Conservation (phyloP, 345 rosid species). For the Eucalyptus marginata region DNA sequence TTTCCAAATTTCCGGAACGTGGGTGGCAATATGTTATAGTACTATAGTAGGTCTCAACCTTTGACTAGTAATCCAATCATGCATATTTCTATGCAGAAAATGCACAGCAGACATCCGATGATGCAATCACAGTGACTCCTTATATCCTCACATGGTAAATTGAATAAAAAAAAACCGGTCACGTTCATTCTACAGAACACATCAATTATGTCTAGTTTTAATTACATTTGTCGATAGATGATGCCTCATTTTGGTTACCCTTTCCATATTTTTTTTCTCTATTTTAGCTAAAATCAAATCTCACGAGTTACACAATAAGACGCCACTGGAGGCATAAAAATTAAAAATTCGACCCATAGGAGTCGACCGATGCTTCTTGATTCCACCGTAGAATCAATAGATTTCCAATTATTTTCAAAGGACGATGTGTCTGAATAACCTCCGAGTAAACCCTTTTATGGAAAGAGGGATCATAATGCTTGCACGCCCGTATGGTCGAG, state of each 20-base stretch:
- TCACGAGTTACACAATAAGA: background rate
- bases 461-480: background rate
- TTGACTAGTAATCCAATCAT: background rate
- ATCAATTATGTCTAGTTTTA: background rate
- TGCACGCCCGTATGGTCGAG: background rate
- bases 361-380: background rate
- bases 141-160: background rate
- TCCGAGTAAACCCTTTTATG: background rate
- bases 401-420: background rate
- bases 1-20: background rate
- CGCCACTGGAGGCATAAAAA: background rate
- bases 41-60: background rate
- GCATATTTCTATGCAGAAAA: background rate
- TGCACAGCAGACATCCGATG: background rate
- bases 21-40: background rate
- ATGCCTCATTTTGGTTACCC: background rate
- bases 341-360: background rate
- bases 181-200: too few relatives aligned
- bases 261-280: background rate
- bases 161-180: background rate
- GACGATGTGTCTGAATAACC: accelerated
- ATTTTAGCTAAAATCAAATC: background rate
- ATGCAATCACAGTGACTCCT: background rate
- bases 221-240: background rate
- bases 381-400: background rate